These are phyloP conservation scores for Saussurea involucrata DNA, from an alignment of 129 eudicot species.

Conservation along the genomic window DNA sequence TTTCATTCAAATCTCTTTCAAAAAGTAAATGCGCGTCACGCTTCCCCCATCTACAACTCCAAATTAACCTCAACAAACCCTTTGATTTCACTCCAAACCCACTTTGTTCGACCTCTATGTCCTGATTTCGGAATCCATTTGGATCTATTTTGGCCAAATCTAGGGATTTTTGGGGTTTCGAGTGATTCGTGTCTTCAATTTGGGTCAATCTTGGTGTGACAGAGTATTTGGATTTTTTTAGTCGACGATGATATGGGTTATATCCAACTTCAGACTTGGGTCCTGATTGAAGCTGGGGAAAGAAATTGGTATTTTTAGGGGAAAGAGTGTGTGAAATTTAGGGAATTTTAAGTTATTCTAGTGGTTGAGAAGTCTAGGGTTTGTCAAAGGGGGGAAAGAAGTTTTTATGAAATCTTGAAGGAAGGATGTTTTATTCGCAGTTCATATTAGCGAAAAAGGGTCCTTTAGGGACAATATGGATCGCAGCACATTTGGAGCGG, in stretches of 20 bases:
- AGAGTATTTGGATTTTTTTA: not conserved
- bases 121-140: not conserved
- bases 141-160: slow-evolving; percentile 9
- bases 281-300: slow-evolving; percentile 38
- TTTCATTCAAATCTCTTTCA: slow-evolving; percentile 16
- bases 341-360: slow-evolving; percentile 17
- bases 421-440: slow-evolving; percentile 86
- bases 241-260: not conserved
- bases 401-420: slow-evolving; percentile 30
- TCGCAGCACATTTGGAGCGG: slow-evolving; percentile 93
- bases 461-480: slow-evolving; percentile 94
- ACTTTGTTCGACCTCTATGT: not conserved
- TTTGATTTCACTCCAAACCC: slow-evolving; percentile 5
- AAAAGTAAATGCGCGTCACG: slow-evolving; percentile 15
- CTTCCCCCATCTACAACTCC: slow-evolving; percentile 8
- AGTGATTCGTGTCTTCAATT: not conserved
- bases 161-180: not conserved
- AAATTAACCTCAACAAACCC: not conserved
- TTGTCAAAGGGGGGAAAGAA: not conserved
- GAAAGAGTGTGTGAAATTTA: slow-evolving; percentile 6
- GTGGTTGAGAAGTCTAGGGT: slow-evolving; percentile 16
- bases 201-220: not conserved
- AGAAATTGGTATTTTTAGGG: not conserved
- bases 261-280: slow-evolving; percentile 19
- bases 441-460: slow-evolving; percentile 96